Percentiles rank a stretch among this genome's conserved stretches.
Conservation (phyloP, 148 eudicot genomes). For the Rhododendron simsii region DNA sequence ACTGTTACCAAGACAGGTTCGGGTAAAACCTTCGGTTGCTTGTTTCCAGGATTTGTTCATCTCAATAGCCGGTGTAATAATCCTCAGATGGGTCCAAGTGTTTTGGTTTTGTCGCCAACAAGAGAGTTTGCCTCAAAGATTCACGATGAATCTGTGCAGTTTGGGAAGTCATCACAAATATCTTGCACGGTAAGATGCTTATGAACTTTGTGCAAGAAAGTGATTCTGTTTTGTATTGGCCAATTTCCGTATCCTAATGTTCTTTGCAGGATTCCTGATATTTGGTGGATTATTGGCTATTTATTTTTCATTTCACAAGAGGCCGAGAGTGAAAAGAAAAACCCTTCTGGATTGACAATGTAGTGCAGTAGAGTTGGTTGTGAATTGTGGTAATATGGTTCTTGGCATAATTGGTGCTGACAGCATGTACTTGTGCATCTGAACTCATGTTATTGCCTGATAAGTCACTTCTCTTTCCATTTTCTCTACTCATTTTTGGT, state of each 20-base stretch:
- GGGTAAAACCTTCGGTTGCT: conserved; percentile 83
- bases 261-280: too few species aligned
- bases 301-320: too few species aligned
- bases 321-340: too few species aligned
- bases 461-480: too few species aligned
- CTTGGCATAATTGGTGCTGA: background rate
- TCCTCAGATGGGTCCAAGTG: conserved; percentile 76
- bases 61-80: conserved; percentile 54
- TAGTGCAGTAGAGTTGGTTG: too few species aligned
- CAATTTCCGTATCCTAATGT: background rate
- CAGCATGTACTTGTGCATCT: background rate
- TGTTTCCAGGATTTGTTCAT: conserved; percentile 76
- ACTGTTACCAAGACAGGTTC: conserved; percentile 68
- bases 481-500: too few species aligned
- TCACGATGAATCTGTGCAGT: conserved; percentile 84
- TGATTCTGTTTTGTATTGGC: background rate
- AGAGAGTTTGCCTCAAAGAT: conserved; percentile 94
- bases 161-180: conserved; percentile 60
- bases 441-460: too few species aligned
- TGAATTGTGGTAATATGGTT: too few species aligned
- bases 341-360: background rate
- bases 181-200: conserved; percentile 56
- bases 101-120: conserved; percentile 83
- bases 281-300: too few species aligned
- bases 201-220: background rate